Conservation (phyloP, 345 rosid genomes). For the Acer yangbiense region DNA sequence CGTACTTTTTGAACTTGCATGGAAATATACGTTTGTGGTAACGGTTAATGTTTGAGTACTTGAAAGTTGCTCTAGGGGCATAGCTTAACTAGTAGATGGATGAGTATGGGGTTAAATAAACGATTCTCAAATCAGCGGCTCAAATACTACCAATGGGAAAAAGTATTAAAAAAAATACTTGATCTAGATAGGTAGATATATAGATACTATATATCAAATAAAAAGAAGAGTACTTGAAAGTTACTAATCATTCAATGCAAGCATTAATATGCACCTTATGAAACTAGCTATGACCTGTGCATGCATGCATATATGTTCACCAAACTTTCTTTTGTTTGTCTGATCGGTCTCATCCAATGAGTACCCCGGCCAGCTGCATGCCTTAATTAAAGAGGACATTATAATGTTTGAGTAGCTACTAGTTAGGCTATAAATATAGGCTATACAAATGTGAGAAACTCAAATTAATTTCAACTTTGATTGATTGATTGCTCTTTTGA, state of each 20-base stretch:
- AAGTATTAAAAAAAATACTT: too few relatives aligned
- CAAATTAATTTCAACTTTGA: not conserved
- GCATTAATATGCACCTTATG: not conserved
- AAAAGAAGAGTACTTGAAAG: too few relatives aligned
- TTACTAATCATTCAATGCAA: not conserved
- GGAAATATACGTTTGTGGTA: not conserved
- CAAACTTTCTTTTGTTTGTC: not conserved
- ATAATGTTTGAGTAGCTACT: not conserved
- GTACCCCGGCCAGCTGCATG: not conserved
- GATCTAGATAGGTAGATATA: too few relatives aligned
- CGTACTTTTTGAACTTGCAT: not conserved
- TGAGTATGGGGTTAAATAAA: too few relatives aligned
- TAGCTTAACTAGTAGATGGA: too few relatives aligned
- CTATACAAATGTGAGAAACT: not conserved
- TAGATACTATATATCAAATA: too few relatives aligned
- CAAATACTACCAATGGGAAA: too few relatives aligned
- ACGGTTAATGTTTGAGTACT: not conserved
- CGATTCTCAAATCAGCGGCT: too few relatives aligned
- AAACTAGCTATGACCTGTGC: not conserved
- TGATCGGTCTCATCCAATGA: not conserved
- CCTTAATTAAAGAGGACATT: not conserved
- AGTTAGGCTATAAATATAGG: constrained; percentile 6
- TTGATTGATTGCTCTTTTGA: not conserved
- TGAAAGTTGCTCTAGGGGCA: not conserved
- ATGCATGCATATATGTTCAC: not conserved